These are phyloP conservation scores for Phycomyces blakesleeanus DNA, from an alignment of 192 early-diverging fungal genomes.

Conservation along the genomic window DNA sequence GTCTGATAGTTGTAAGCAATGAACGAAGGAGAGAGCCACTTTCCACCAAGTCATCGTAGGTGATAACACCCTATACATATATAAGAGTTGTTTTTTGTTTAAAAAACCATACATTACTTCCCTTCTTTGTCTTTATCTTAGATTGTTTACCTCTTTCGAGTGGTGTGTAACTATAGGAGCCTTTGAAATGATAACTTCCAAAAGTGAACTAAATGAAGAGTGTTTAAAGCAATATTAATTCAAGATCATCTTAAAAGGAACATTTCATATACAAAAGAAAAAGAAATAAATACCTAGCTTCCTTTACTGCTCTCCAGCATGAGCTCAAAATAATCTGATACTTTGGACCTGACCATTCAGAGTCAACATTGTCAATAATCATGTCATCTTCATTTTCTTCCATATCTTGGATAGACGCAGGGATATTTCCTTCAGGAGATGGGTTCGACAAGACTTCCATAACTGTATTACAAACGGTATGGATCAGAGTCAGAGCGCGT, in stretches of 20 bases:
- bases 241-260: no score
- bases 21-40: slow-evolving; percentile 53
- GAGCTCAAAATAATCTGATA: slow-evolving; percentile 86
- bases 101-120: not conserved
- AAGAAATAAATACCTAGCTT: slow-evolving; percentile 53
- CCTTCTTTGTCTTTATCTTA: not conserved
- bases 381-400: slow-evolving; percentile 54
- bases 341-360: slow-evolving; percentile 49
- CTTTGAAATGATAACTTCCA: slow-evolving; percentile 47
- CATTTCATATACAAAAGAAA: slow-evolving; percentile 9
- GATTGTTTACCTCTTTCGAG: slow-evolving; percentile 8
- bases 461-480: slow-evolving; percentile 54
- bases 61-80: not conserved
- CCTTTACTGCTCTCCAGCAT: slow-evolving; percentile 92
- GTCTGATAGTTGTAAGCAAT: slow-evolving; percentile 72
- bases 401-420: slow-evolving; percentile 71
- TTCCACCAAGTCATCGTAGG: slow-evolving; percentile 15
- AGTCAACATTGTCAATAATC: slow-evolving; percentile 39
- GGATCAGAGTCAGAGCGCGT: slow-evolving; percentile 45
- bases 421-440: slow-evolving; percentile 89
- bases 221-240: no score
- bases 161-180: slow-evolving; percentile 35
- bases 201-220: slow-evolving; percentile 35
- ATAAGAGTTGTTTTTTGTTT: not conserved
- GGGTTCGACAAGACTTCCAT: slow-evolving; percentile 70